These are phyloP conservation scores for Fusarium sp. DNA, from an alignment of 2,329 filamentous ascomycete species.

Conservation along the genomic window DNA sequence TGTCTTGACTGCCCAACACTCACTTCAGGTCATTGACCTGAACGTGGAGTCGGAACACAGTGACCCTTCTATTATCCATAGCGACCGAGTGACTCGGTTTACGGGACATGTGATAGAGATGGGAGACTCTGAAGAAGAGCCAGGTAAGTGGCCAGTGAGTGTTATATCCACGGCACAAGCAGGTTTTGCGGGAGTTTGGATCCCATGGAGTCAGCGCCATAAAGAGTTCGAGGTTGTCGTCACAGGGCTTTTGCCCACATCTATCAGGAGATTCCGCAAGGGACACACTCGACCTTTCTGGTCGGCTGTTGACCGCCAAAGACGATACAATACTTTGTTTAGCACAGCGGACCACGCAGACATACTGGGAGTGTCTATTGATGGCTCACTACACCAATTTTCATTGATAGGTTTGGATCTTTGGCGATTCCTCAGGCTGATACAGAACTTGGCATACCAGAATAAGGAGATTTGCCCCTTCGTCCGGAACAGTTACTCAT, in stretches of 20 bases:
- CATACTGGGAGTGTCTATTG: slow-evolving; percentile 71
- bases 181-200: slow-evolving; percentile 60
- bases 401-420: slow-evolving; percentile 68
- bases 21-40: slow-evolving; percentile 64
- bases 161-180: slow-evolving; percentile 60
- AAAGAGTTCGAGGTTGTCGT: slow-evolving; percentile 60
- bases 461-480: slow-evolving; percentile 61
- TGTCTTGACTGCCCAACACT: slow-evolving; percentile 63
- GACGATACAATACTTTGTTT: slow-evolving; percentile 54
- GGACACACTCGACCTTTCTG: slow-evolving; percentile 64
- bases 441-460: slow-evolving; percentile 73
- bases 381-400: slow-evolving; percentile 77
- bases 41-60: slow-evolving; percentile 47
- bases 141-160: slow-evolving; percentile 51
- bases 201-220: slow-evolving; percentile 54
- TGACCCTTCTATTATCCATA: slow-evolving; percentile 54
- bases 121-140: slow-evolving; percentile 44
- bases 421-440: slow-evolving; percentile 74
- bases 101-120: slow-evolving; percentile 59
- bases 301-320: slow-evolving; percentile 48
- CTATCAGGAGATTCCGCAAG: slow-evolving; percentile 65
- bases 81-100: slow-evolving; percentile 56
- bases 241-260: slow-evolving; percentile 63
- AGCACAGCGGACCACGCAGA: slow-evolving; percentile 58
- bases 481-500: slow-evolving; percentile 23